Evolutionary conservation across 176 grass and related monocot species (phyloP), one percentile per base, ranked within the genome.

Genomic region (Ensete ventricosum): DNA sequence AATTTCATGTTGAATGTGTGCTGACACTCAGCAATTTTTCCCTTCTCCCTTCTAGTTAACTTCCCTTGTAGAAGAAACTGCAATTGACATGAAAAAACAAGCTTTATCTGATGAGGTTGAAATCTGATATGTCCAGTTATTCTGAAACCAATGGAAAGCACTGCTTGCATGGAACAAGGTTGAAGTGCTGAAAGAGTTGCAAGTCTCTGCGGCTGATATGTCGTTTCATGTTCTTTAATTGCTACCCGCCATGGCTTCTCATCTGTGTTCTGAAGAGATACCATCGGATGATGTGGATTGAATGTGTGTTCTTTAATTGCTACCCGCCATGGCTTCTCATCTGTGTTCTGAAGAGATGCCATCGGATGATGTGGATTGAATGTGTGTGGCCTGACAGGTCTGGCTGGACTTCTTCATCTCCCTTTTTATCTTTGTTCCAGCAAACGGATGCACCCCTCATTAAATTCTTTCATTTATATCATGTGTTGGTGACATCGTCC

Each of bases 391-490:
- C 12, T 23, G 48, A 49, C 69, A 71, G 69, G 5, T 23, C 8
- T 71, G 49, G 49, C 22, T 23, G 22, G 49, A 71, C 55, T 16
- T 57, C 55, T 57, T 57, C 55, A 57, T 71, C 50, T 71, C 69
- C n/a, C 9, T 25, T 1, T 1, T 34, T 48, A 48, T 68, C 29
- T 8, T 68, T 68, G 26, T 19, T 68, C 29, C 16, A 68, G 29
- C 29, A 12, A 43, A 49, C 49, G 23, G 29, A 68, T 48, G 25
- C 65, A 14, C n/a, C 50, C 50, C 20, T 12, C 19, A 54, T 72
- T 72, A 54, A 72, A 24, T 26, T 54, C 70, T 14, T 72, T 72
- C 70, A 72, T 23, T 72, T 22, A 23, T 13, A 6, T 22, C 70
- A 6, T 72, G 70, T 72, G 70, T 72, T 53, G 19, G 7, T 20